These are phyloP conservation scores for Leccinum aurantiacum DNA, from an alignment of 768 basidiomycete species.

Conservation along the genomic window DNA sequence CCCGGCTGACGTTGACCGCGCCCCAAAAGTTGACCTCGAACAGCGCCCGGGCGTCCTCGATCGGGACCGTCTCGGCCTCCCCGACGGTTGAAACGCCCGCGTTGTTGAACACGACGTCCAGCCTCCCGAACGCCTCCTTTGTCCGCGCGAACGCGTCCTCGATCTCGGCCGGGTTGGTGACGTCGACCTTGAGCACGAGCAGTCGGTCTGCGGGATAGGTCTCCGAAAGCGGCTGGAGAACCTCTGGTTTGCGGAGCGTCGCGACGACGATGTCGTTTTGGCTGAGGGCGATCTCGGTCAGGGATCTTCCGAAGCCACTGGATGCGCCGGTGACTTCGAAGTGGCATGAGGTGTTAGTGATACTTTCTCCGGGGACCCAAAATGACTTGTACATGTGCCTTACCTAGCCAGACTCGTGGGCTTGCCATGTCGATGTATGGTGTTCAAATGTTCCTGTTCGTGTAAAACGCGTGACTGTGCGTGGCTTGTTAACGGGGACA, in stretches of 20 bases:
- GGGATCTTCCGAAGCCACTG: slow-evolving; percentile 38
- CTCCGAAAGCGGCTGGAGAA: slow-evolving; percentile 6
- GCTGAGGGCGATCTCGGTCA: slow-evolving; percentile 33
- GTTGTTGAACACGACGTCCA: slow-evolving; percentile 26
- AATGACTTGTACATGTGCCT: neutral
- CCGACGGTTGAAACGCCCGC: slow-evolving; percentile 23
- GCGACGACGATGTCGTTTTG: slow-evolving; percentile 41
- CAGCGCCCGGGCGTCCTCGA: slow-evolving; percentile 19
- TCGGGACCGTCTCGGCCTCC: slow-evolving; percentile 26
- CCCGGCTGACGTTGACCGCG: too few species aligned
- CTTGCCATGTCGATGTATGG: slow-evolving; percentile 1
- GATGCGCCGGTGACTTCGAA: slow-evolving; percentile 40
- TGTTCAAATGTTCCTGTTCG: slow-evolving; percentile 3
- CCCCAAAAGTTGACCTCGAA: slow-evolving; percentile 31
- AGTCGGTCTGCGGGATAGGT: slow-evolving; percentile 10
- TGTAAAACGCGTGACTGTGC: neutral
- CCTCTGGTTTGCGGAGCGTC: slow-evolving; percentile 40
- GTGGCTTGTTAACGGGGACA: neutral
- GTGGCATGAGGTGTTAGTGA: neutral
- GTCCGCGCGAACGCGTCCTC: slow-evolving; percentile 12
- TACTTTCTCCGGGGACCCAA: neutral
- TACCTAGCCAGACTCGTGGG: slow-evolving; percentile 15
- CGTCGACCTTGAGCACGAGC: slow-evolving; percentile 19
- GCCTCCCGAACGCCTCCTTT: slow-evolving; percentile 12
- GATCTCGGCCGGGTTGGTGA: slow-evolving; percentile 13